Evolutionary conservation across 164 flowering plant genomes (phyloP), one percentile per base, ranked within the genome.

Genomic region (Nelumbo lutea): DNA sequence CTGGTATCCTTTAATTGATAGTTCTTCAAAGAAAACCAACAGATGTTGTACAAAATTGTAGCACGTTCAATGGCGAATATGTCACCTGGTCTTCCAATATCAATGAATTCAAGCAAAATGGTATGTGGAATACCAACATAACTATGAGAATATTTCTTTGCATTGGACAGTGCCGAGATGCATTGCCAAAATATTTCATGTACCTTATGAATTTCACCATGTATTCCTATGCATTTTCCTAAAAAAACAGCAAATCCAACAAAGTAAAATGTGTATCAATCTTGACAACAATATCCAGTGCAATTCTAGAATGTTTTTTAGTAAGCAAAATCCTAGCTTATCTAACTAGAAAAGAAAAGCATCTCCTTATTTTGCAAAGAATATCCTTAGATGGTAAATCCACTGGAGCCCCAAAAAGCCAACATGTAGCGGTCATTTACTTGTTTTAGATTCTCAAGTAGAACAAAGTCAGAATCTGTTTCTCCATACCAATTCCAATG

Each of bases 51-150:
- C 46, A 96, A 76, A 44, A 90, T 14, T 14, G 73, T 59, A 68
- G 99, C 98, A 75, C 87, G 88, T 64, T 93, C 97, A 73, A 83
- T 48, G 42, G 81, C 78, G 61, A 93, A 84, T 3, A 77, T 50
- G 71, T 87, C 89, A 62, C 80, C 82, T 14, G 78, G 61, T 8
- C 75, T 72, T 67, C 85, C 82, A 75, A 82, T 79, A 50, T 81
- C 87, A 75, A 87, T 71, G 48, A 76, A 70, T 62, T 86, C 86
- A 72, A 88, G 79, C 69, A 81, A 75, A 40, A 51, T 44, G 43
- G 72, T 13, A 27, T 48, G 66, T 13, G 73, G 70, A 65, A 39
- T 43, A 62, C 79, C 65, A 51, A 77, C 68, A 42, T 64, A 44
- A 55, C 63, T 65, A 41, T 62, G 64, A 69, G 50, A 44, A 63